A percentile compares a stretch with the other conserved stretches of the same genome.
Evolutionary conservation across 306 rosid genomes (phyloP).

Genomic region (Ammopiptanthus mongolicus): DNA sequence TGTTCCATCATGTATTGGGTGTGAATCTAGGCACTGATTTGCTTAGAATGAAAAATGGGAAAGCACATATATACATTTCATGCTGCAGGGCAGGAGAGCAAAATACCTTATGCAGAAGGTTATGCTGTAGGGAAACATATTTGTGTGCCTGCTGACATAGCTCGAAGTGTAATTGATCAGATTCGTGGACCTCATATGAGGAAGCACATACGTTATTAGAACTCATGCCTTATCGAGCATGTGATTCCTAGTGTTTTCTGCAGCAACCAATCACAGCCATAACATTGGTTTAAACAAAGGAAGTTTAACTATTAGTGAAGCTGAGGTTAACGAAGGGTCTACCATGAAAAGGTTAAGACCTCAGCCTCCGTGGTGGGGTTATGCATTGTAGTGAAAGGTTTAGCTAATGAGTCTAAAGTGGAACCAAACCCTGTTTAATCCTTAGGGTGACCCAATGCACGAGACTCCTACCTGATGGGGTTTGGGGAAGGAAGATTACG

Average conservation of each 20-base stretch:
- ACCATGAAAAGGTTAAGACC: conserved; percentile 12
- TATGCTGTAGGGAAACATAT: conserved; percentile 8
- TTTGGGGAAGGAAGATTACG: too few relatives aligned
- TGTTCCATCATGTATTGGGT: background rate
- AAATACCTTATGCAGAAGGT: background rate
- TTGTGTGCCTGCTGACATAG: conserved; percentile 24
- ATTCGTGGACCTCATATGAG: conserved; percentile 10
- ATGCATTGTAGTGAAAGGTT: conserved; percentile 7
- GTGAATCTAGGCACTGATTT: background rate
- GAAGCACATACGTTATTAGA: conserved; percentile 23
- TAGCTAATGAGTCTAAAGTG: background rate
- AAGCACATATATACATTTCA: background rate
- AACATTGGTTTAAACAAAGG: conserved; percentile 17
- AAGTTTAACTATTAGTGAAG: conserved; percentile 18
- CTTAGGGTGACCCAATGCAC: background rate
- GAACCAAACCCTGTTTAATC: background rate
- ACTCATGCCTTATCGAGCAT: conserved; percentile 19
- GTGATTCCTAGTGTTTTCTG: conserved; percentile 17
- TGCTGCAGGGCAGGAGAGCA: conserved; percentile 3
- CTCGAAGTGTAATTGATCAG: conserved; percentile 17
- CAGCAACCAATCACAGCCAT: conserved; percentile 21
- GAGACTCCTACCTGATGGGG: too few relatives aligned
- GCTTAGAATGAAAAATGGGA: background rate
- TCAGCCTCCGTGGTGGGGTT: conserved; percentile 1
- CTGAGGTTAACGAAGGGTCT: conserved; percentile 11